phyloP scores from a whole-genome alignment of 2,329 filamentous ascomycete species.

The Botrytis aclada region DNA sequence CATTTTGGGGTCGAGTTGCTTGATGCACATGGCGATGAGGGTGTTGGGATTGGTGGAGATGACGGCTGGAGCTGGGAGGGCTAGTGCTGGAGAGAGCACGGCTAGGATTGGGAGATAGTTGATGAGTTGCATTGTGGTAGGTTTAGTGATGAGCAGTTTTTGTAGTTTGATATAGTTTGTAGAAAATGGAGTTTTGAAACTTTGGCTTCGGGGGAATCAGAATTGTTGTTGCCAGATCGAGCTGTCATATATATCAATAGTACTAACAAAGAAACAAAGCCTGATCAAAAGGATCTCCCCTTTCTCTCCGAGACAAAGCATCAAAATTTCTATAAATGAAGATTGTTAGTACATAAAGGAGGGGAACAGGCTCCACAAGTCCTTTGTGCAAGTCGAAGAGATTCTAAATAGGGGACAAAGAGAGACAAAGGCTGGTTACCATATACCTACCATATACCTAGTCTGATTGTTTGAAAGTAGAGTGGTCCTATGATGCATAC shows the following conservation, averaged over 20 bases:
- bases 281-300: not conserved
- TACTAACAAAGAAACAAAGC: not conserved
- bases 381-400: not conserved
- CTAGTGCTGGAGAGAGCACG: not conserved
- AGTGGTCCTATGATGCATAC: not conserved
- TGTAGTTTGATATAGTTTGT: not conserved
- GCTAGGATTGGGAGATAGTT: not conserved
- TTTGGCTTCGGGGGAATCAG: not conserved
- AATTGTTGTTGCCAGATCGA: not conserved
- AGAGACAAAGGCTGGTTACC: not conserved
- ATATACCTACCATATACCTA: no score
- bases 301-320: not conserved
- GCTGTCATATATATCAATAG: not conserved
- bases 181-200: not conserved
- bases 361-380: not conserved
- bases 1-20: not conserved
- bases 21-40: not conserved
- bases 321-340: not conserved
- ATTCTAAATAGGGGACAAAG: not conserved
- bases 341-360: not conserved
- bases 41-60: not conserved
- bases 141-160: not conserved
- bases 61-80: not conserved
- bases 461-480: not conserved
- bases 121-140: constrained; percentile 12